Percentiles rank a stretch among this genome's conserved stretches.
These are phyloP conservation scores for Tothia fuscella DNA, from an alignment of 2,329 filamentous ascomycete genomes.

Conservation along the genomic window DNA sequence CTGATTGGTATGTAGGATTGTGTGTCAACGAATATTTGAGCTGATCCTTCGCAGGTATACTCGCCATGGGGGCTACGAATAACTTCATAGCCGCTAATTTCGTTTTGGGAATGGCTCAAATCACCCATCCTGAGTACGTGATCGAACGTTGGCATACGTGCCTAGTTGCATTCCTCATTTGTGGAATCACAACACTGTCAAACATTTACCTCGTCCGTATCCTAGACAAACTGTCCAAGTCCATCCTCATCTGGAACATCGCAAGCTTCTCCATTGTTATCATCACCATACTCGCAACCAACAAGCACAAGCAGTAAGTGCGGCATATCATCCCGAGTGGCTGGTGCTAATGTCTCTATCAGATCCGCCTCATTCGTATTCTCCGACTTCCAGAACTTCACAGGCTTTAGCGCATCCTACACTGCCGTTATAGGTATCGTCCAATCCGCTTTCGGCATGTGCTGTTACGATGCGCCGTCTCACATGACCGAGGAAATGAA, in stretches of 20 bases:
- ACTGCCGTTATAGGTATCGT: slow-evolving; percentile 42
- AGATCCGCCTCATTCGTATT: slow-evolving; percentile 32
- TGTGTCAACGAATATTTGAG: slow-evolving; percentile 8
- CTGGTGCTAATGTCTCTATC: neutral
- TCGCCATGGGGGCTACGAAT: slow-evolving; percentile 16
- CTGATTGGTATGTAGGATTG: slow-evolving; percentile 1
- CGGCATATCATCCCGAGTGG: no score
- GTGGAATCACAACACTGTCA: slow-evolving; percentile 30
- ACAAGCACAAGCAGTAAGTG: slow-evolving; percentile 45
- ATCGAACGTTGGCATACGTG: slow-evolving; percentile 11
- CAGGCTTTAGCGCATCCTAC: slow-evolving; percentile 40
- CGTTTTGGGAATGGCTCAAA: slow-evolving; percentile 14
- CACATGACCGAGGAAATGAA: slow-evolving; percentile 20
- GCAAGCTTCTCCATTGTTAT: slow-evolving; percentile 40
- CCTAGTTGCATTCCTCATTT: slow-evolving; percentile 25
- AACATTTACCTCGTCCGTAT: slow-evolving; percentile 41
- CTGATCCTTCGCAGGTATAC: no score
- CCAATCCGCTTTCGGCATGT: slow-evolving; percentile 44
- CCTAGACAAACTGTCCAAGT: slow-evolving; percentile 39
- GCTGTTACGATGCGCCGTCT: slow-evolving; percentile 25
- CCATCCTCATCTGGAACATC: slow-evolving; percentile 42
- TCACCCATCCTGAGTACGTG: slow-evolving; percentile 5
- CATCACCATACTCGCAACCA: slow-evolving; percentile 40
- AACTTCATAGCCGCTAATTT: slow-evolving; percentile 18
- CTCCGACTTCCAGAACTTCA: slow-evolving; percentile 47